Base-by-base conservation (phyloP, 2,329 filamentous ascomycete species). In the Cercospora sp. region DNA sequence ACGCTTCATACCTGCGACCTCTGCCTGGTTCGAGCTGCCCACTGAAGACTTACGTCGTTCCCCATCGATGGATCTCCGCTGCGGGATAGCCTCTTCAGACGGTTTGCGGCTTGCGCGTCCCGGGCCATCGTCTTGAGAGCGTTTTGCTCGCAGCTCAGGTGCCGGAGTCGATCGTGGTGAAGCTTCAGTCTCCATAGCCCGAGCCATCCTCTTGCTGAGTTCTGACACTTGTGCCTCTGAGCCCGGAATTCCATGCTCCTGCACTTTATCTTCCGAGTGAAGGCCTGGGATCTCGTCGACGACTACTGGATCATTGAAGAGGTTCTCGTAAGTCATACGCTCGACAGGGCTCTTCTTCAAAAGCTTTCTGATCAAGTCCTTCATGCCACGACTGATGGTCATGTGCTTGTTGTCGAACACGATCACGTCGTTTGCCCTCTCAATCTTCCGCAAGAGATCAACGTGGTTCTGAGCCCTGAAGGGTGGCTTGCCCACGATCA, bases 391-490 rank as follows among this genome's bases (percentile, higher is more conserved):
- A 72, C 88, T 94, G 68, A 92, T 87, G 60, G 87, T 83, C 64
- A 75, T 70, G 42, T 64, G 73, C 64, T 72, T 74, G 67, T 72
- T 75, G 67, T 77, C 73, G 73, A 98, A 98, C 71, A 86, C 89
- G 79, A 98, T 96, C 70, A 87, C 84, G 77, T 98, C 94, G 70
- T 96, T 91, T 18, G 91, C 89, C 68, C 90, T 90, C 79, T 98
- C 94, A 72, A 99, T 99, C 82, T 91, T 95, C 69, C 92, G 89
- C 53, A 98, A 85, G 39, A 99, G 83, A 78, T 99, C 95, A 48
- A 99, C 94, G 76, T 99, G 95, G 77, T 99, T 98, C 65, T 88
- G 89, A 33, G 95, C 95, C 72, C 93, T 87, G 81, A 98, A 99
- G 0, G 95, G 95, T 23, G 95, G 93, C 70, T 88, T 90, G 63